Conservation (phyloP, 1,284 basidiomycete genomes). For the Xerocomus nothofagi region DNA sequence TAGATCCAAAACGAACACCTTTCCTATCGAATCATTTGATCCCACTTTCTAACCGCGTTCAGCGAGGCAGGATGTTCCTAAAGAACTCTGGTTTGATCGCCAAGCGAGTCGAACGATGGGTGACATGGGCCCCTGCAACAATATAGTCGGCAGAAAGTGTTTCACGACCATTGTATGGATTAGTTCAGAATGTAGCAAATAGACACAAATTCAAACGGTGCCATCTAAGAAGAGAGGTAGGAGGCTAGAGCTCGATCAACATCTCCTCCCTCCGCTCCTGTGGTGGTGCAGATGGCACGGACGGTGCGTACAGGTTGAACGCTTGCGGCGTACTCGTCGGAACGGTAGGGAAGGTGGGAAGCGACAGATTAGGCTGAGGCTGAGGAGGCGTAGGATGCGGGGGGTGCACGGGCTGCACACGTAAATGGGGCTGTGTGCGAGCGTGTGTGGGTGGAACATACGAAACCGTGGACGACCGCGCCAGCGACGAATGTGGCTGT, state of each 20-base stretch:
- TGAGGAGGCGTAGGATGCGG: constrained; percentile 9
- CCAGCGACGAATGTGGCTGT: constrained; percentile 18
- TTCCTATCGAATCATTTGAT: too few relatives aligned
- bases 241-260: constrained; percentile 70
- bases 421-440: constrained; percentile 8
- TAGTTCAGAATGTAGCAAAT: not conserved
- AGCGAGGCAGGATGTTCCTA: too few relatives aligned
- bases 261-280: constrained; percentile 80
- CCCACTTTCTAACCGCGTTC: too few relatives aligned
- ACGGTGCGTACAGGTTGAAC: constrained; percentile 49
- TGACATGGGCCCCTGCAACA: not conserved
- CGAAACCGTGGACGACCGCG: constrained; percentile 24
- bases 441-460: constrained; percentile 6
- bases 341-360: constrained; percentile 23
- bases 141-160: not conserved
- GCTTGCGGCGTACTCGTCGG: constrained; percentile 64
- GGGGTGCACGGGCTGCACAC: constrained; percentile 2
- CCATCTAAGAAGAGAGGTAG: not conserved
- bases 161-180: not conserved
- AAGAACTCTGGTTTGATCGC: too few relatives aligned
- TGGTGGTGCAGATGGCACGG: constrained; percentile 52
- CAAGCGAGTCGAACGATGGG: too few relatives aligned
- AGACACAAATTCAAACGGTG: not conserved
- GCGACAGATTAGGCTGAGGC: constrained; percentile 1
- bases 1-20: too few relatives aligned